Base-by-base conservation (phyloP, 2,329 filamentous ascomycete species). In the Penicillium sp. region DNA sequence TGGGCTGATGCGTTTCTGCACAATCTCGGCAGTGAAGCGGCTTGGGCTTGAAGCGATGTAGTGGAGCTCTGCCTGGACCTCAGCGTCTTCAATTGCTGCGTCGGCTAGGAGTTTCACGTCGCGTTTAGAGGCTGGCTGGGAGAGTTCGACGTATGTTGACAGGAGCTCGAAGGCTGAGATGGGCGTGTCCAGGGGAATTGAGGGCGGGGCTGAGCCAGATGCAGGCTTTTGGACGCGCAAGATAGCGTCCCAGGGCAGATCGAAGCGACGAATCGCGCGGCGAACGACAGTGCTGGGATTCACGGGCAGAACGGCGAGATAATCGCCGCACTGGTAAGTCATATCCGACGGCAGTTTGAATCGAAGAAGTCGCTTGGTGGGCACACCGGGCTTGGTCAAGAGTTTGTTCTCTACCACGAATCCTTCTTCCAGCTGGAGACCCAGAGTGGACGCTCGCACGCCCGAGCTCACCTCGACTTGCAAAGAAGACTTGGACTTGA, bases 251-350 rank as follows among this genome's bases (percentile, higher is more conserved):
- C 87, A 89, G 0, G 88, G 82, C 0, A 94, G 76, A 1, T 82
- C 77, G 70, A 92, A 93, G 56, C 75, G 67, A 22, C 82, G 79
- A 75, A 92, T 85, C 0, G 85, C 88, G 9, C 89, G 82, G 4
- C 82, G 80, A 2, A 93, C 83, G 10, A 79, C 85, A 33, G 82
- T 75, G 47, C 81, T 80, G 1, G 86, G 85, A 70, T 94, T 94
- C 33, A 90, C 75, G 0, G 90, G 90, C 1, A 92, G 78, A 2
- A 92, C 80, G 0, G 89, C 88, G 0, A 94, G 82, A 70, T 95
- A 94, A 69, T 94, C 90, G 14, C 90, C 91, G 2, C 88, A 84
- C 40, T 83, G 82, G 74, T 93, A 94, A 0, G 81, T 82, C 79
- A 86, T 81, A 52, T 83, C 84, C 0, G 80, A 83, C 0, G 90